phyloP scores from a whole-genome alignment of 495 filamentous ascomycete genomes.

The Lophiotrema nucula region DNA sequence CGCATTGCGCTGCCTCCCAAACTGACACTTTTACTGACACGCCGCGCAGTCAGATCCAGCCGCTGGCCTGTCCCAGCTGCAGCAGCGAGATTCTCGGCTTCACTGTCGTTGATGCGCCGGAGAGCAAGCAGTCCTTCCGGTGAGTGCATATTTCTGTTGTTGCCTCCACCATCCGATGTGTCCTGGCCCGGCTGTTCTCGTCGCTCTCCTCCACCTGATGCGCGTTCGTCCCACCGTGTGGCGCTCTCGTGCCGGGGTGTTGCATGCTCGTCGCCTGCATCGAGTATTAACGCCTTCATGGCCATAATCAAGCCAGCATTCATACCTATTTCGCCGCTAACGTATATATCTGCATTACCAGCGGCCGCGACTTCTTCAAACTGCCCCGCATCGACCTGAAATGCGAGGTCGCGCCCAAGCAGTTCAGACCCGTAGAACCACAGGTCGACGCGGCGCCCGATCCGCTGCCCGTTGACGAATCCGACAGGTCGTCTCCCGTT shows the following conservation, averaged over 20 bases:
- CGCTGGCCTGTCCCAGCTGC: conserved; percentile 33
- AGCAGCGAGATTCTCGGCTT: conserved; percentile 18
- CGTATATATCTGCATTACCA: conserved; percentile 13
- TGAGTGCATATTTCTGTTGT: conserved; percentile 3
- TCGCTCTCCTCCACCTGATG: neutral
- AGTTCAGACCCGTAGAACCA: conserved; percentile 12
- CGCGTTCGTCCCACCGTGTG: conserved; percentile 8
- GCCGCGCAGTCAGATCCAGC: conserved; percentile 27
- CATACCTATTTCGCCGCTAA: conserved; percentile 8
- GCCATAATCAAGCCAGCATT: neutral
- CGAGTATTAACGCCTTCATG: conserved; percentile 5
- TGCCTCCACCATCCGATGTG: neutral
- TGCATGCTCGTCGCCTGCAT: conserved; percentile 25
- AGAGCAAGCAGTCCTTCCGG: conserved; percentile 21
- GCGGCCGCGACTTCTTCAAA: conserved; percentile 33
- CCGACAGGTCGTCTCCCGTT: conserved; percentile 6
- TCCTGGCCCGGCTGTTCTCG: neutral
- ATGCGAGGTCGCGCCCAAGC: conserved; percentile 21
- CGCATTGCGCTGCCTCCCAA: conserved; percentile 15
- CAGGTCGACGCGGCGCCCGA: conserved; percentile 5
- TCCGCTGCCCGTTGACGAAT: conserved; percentile 18
- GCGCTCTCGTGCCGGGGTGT: conserved; percentile 15
- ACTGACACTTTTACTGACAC: conserved; percentile 22
- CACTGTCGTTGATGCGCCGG: conserved; percentile 23
- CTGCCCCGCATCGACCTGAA: conserved; percentile 28